Evolutionary conservation across 495 filamentous ascomycete genomes (phyloP), one percentile per base, ranked within the genome.

Genomic region (Podospora conica): DNA sequence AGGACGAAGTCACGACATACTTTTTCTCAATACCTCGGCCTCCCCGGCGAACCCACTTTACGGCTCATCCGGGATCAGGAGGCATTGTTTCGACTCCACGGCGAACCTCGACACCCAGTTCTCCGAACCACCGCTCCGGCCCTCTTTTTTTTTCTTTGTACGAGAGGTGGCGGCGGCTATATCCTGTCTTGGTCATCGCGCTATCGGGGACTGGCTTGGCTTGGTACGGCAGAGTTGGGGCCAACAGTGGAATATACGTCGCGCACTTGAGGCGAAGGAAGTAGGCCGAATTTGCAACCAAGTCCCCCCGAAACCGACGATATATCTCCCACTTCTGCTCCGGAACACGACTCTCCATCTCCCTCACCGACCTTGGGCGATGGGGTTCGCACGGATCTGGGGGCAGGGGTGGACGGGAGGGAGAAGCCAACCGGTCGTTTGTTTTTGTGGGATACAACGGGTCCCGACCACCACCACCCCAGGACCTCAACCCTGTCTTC

Each of bases 1-100:
- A 79, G 80, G 78, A 84, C 78, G 82, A 85, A 79, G 79, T 83
- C 76, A 84, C 81, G 82, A 84, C 76, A 77, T 74, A 73, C 71
- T 77, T 74, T 72, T 75, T 73, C 72, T 73, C 72, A 72, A 72
- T 72, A 66, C 68, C 67, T 72, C 72, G 68, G 69, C 66, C 70
- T 72, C 71, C 68, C 68, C 71, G 71, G 70, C 70, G 53, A 63
- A 71, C 73, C 66, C 66, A 62, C 66, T 53, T 63, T 62, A 68
- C 61, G 64, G 69, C 57, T 63, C 58, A 48, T 54, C 64, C 63
- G 61, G 56, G 31, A 21, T 15, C 15, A 60, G 54, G 54, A 65
- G 60, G 60, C 63, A 58, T 66, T 70, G 60, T 29, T 63, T 63
- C 54, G 56, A 55, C 63, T 62, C 15, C 33, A 65, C 66, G 61